A percentile compares a stretch with the other conserved stretches of the same genome.
Evolutionary conservation across 257 asterid species (phyloP).

Genomic region (Anisodus acutangulus): DNA sequence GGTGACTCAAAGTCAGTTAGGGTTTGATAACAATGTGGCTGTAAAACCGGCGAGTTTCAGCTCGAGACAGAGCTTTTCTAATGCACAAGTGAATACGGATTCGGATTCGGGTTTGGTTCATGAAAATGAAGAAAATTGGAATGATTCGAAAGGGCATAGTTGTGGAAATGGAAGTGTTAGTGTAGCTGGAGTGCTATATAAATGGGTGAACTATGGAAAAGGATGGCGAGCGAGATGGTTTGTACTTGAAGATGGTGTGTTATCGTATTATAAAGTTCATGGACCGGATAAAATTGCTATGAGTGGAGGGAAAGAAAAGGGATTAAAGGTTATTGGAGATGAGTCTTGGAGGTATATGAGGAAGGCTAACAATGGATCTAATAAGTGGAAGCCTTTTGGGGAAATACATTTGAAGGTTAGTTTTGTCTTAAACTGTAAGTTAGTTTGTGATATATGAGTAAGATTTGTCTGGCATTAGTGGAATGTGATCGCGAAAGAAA

Average conservation of each 20-base stretch:
- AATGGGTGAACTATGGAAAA: constrained; percentile 98
- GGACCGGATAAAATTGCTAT: constrained; percentile 88
- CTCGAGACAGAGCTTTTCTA: constrained; percentile 71
- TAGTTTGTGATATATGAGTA: neutral
- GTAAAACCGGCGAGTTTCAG: constrained; percentile 52
- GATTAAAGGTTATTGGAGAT: constrained; percentile 80
- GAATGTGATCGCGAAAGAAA: neutral
- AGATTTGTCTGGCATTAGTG: neutral
- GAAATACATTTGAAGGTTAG: constrained; percentile 88
- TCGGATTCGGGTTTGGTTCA: neutral
- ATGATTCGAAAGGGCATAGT: constrained; percentile 41
- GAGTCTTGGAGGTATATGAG: constrained; percentile 90
- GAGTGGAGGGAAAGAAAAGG: constrained; percentile 66
- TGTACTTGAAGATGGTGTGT: constrained; percentile 93
- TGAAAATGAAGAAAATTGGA: constrained; percentile 46
- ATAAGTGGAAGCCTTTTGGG: constrained; percentile 84
- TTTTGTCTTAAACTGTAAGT: neutral
- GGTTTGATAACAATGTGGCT: constrained; percentile 41
- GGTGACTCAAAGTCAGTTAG: constrained; percentile 47
- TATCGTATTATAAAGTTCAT: constrained; percentile 91
- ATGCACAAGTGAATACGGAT: constrained; percentile 51
- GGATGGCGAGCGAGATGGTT: constrained; percentile 99
- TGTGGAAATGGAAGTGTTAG: constrained; percentile 49
- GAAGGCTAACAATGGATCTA: constrained; percentile 65
- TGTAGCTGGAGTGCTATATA: constrained; percentile 76